Conservation (phyloP, 768 basidiomycete genomes). For the Podaxis rugospora region DNA sequence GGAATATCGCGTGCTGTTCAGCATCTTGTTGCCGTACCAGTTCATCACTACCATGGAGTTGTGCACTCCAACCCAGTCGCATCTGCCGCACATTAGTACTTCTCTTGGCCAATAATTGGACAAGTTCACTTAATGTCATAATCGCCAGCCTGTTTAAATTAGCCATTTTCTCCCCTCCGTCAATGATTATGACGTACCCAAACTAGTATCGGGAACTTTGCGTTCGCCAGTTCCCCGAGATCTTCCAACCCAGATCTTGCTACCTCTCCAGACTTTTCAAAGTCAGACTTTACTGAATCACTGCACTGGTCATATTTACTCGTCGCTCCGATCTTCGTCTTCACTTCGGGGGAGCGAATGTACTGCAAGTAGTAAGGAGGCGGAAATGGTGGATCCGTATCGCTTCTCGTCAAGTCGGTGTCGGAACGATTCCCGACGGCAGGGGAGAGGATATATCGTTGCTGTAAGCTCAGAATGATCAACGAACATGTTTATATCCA, state of each 20-base stretch:
- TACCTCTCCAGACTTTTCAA: neutral
- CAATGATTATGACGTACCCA: neutral
- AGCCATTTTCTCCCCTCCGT: neutral
- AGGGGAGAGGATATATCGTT: neutral
- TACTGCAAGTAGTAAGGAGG: neutral
- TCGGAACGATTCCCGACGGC: neutral
- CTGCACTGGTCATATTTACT: neutral
- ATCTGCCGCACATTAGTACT: neutral
- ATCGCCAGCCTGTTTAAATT: constrained; percentile 1
- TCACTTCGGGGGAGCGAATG: neutral
- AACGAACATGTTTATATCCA: neutral
- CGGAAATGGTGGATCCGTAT: constrained; percentile 4
- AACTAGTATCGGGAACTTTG: neutral
- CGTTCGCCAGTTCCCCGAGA: neutral
- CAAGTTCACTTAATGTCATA: neutral
- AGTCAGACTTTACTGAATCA: neutral
- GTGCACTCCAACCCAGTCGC: constrained; percentile 7
- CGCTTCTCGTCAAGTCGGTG: neutral
- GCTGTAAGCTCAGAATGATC: neutral
- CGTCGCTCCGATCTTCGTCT: constrained; percentile 4
- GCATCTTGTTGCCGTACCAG: constrained; percentile 4
- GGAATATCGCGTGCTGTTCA: constrained; percentile 1
- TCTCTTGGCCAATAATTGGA: no score
- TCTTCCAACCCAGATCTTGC: neutral
- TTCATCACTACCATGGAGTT: constrained; percentile 3